Evolutionary conservation across 1,284 basidiomycete species (phyloP), one percentile per base, ranked within the genome.

Genomic region (Austropuccinia psidii): DNA sequence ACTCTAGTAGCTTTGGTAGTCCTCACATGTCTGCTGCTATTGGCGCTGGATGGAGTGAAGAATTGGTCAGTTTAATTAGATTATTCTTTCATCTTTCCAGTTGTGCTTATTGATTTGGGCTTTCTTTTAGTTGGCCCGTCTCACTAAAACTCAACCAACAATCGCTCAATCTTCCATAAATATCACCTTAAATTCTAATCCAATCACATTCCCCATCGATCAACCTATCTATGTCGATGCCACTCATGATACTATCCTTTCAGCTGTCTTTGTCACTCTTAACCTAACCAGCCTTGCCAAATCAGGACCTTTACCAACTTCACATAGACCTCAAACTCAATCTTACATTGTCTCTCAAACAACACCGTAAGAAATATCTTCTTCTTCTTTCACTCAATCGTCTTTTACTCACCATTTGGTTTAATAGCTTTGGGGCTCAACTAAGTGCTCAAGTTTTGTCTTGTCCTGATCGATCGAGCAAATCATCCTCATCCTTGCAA

Each of bases 171-270:
- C 88, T 27, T 87, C 87, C 0, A 90, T 89, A 33, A 95, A 94
- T 78, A 82, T 85, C 4, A 94, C 92, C 0, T 83, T 93, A 29
- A 84, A 91, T 76, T 84, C 87, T 68, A 86, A 87, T 77, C 81
- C 84, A 0, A 83, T 84, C 27, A 90, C 86, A 0, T 93, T 93
- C 87, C 92, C 92, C 2, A 83, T 93, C 5, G 83, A 87, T 64
- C 87, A 94, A 76, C 85, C 84, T 73, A 82, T 94, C 50, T 94
- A 93, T 77, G 91, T 90, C 3, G 90, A 92, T 79, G 89, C 90
- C 0, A 91, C 90, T 0, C 89, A 91, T 75, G 90, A 91, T 61
- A 76, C 77, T 62, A 76, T 79, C 70, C 73, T 80, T 27, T 76
- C 76, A 2, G 77, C 78, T 21, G 75, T 79, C n/a, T 78, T 85